Base-by-base conservation (phyloP, 2,329 filamentous ascomycete genomes). In the Cadophora luteo-olivacea region DNA sequence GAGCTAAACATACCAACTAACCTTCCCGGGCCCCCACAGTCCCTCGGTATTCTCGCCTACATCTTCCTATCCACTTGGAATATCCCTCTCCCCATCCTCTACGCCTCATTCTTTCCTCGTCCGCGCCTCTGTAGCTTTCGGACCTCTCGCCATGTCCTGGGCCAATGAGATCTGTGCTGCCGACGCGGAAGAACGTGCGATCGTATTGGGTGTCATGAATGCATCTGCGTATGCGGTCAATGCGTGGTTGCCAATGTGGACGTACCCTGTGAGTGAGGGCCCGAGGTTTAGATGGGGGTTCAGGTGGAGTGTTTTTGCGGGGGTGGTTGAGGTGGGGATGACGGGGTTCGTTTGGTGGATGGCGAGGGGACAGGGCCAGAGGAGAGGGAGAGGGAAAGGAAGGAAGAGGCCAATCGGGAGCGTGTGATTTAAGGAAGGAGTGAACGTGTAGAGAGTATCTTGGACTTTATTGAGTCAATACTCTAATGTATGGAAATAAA, bases 141-240 rank as follows among this genome's bases (percentile, higher is more conserved):
- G 79, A 72, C 87, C 86, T 0, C 80, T 86, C 0, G 86, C 52
- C 75, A 81, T 83, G 75, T 80, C 81, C 4, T 85, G 82, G 83
- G 80, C 84, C 12, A 84, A 84, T 69, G 82, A 84, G 68, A 79
- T 83, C 4, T 81, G 81, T 24, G 78, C 78, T 1, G 76, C 77
- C 22, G 84, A 84, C 22, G 81, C 82, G 1, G 84, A 86, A 74
- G 82, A 84, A 22, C 79, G 84, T 0, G 81, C 83, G 2, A 72
- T 86, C 4, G 82, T 85, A 4, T 80, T 85, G 2, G 84, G 83
- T 0, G 79, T 84, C 16, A 84, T 85, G 75, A 83, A 84, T 71
- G 80, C 81, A 0, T 75, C 78, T 2, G 81, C 79, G 0, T 84
- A 83, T 68, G 81, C 80, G 0, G 82, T 83, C 58, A 79, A 82